Evolutionary conservation across 495 filamentous ascomycete species (phyloP).

Genomic region (Trichodelitschia bisporula): DNA sequence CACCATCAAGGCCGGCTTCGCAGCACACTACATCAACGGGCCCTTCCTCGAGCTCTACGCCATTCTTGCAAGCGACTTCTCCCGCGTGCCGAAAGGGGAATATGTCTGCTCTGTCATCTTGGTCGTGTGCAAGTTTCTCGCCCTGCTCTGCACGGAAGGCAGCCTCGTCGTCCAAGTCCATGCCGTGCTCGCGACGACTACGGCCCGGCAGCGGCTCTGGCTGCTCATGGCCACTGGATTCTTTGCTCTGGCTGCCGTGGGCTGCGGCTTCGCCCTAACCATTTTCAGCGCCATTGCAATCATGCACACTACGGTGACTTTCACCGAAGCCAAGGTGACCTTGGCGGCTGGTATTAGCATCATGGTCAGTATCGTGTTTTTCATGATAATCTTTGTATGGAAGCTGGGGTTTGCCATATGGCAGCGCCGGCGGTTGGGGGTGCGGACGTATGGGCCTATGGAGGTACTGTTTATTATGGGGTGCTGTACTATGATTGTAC

Average conservation of each 20-base stretch:
- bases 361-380: slow-evolving; percentile 47
- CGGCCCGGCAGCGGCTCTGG: slow-evolving; percentile 16
- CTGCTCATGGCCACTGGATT: slow-evolving; percentile 25
- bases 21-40: slow-evolving; percentile 30
- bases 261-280: slow-evolving; percentile 30
- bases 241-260: slow-evolving; percentile 30
- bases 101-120: slow-evolving; percentile 26
- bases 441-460: slow-evolving; percentile 38
- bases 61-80: slow-evolving; percentile 29
- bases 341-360: slow-evolving; percentile 27
- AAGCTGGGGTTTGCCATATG: slow-evolving; percentile 41
- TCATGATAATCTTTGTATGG: slow-evolving; percentile 42
- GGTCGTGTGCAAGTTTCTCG: slow-evolving; percentile 27
- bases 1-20: slow-evolving; percentile 31
- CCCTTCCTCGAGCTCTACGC: slow-evolving; percentile 33
- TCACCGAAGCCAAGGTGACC: slow-evolving; percentile 20
- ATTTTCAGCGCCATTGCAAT: slow-evolving; percentile 22
- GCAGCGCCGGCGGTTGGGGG: slow-evolving; percentile 28
- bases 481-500: slow-evolving; percentile 54
- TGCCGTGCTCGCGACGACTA: slow-evolving; percentile 27
- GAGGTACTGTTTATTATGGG: slow-evolving; percentile 52
- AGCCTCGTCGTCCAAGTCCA: slow-evolving; percentile 54
- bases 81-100: slow-evolving; percentile 20
- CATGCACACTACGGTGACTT: slow-evolving; percentile 11
- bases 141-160: slow-evolving; percentile 32